Conservation (phyloP, 192 early-diverging fungal genomes). For the Chytriomyces sp. region DNA sequence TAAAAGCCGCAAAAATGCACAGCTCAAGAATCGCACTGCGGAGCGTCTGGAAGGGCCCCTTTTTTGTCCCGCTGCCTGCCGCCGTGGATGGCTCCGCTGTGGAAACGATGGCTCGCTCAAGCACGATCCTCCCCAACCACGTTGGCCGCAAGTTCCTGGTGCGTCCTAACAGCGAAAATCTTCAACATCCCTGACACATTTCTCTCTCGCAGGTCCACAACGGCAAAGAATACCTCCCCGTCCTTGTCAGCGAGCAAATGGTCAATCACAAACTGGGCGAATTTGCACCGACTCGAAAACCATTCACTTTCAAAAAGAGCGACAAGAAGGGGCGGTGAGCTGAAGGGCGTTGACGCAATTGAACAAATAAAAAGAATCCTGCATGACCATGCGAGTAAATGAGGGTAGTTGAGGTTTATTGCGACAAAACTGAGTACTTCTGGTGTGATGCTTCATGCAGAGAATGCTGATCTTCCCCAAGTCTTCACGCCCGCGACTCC, state of each 20-base stretch:
- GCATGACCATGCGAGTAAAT: neutral
- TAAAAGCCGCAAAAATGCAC: neutral
- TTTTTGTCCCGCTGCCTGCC: conserved; percentile 46
- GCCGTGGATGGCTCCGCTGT: conserved; percentile 35
- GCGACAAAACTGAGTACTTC: too few relatives aligned
- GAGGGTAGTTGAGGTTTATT: too few relatives aligned
- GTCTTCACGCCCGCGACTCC: neutral
- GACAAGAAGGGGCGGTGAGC: conserved; percentile 29
- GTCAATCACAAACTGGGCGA: conserved; percentile 94
- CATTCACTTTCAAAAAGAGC: conserved; percentile 68
- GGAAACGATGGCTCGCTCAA: conserved; percentile 76
- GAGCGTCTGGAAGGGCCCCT: conserved; percentile 58
- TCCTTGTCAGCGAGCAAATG: conserved; percentile 89
- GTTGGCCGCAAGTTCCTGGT: conserved; percentile 87
- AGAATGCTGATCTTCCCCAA: too few relatives aligned
- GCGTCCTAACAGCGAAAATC: neutral
- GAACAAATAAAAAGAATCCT: neutral
- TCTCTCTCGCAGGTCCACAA: conserved; percentile 75
- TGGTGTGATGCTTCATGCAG: too few relatives aligned
- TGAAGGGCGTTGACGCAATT: neutral
- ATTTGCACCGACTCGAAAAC: conserved; percentile 88
- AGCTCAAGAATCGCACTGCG: conserved; percentile 15
- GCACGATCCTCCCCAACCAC: conserved; percentile 89
- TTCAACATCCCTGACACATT: conserved; percentile 36
- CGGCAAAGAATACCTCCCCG: conserved; percentile 86